Base-by-base conservation (phyloP, 352 stramenopile genomes). In the Heterotrichella gracilis region DNA sequence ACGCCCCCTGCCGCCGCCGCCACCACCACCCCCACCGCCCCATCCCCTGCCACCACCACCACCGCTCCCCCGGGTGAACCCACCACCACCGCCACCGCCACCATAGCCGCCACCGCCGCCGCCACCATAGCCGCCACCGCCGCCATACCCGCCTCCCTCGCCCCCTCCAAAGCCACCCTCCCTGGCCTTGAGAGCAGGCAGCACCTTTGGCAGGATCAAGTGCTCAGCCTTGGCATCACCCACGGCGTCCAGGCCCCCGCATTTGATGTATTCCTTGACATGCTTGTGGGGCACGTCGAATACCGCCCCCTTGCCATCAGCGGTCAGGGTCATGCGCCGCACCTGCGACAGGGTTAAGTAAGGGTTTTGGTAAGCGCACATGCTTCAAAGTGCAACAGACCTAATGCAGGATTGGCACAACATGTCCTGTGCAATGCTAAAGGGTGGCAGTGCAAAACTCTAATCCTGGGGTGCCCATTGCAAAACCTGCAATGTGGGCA, bases 251-350 rank as follows among this genome's bases (percentile, higher is more conserved):
- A n/a, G n/a, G n/a, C n/a, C n/a, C n/a, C n/a, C n/a, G n/a, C n/a
- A n/a, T n/a, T n/a, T n/a, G n/a, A n/a, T 77, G 0, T 93, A 64
- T 3, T 75, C 21, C 22, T 81, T 74, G 25, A 89, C 73, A 20
- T 75, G 81, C 14, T 79, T 75, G 14, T 81, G 74, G 0, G 83
- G 82, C 24, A 93, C 74, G 69, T 94, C 86, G 71, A 94, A 93
- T 71, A 88, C 86, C 21, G 84, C 85, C 21, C 81, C 82, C 80
- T 85, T 83, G 14, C 76, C 75, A 74, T 93, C 85, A 25, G 82
- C 83, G 4, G 81, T 85, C 24, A 94, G 74, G 68, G 82, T 86
- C 77, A 93, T 78, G 75, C 88, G 85, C 75, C 87, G 87, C 42
- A 93, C 81, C 64, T 85, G n/a, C 70, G 69, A 70, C 0, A 80